A percentile compares a stretch with the other conserved stretches of the same genome.
Conservation (phyloP, 108 stramenopile genomes). For the Cyclostephanos invisitatus region DNA sequence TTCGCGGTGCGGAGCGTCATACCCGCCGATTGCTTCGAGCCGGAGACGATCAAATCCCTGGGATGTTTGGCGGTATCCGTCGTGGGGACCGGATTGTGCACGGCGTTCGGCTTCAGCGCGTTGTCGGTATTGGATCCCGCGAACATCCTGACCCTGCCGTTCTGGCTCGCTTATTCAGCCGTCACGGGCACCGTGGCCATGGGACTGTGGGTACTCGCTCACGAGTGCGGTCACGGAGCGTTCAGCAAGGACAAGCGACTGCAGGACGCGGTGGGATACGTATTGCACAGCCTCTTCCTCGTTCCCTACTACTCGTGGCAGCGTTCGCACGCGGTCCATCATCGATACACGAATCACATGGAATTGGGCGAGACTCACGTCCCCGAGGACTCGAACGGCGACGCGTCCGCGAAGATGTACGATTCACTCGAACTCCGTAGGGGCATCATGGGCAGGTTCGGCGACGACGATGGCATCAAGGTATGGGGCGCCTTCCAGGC, state of each 20-base stretch:
- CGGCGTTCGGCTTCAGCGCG: slow-evolving; percentile 64
- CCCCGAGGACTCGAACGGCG: slow-evolving; percentile 53
- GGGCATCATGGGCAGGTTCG: slow-evolving; percentile 54
- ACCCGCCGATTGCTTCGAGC: slow-evolving; percentile 92
- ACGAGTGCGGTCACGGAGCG: slow-evolving; percentile 98
- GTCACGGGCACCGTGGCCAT: slow-evolving; percentile 91
- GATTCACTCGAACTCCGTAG: slow-evolving; percentile 53
- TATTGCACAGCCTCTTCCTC: slow-evolving; percentile 88
- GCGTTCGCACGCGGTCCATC: slow-evolving; percentile 94
- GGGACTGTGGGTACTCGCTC: slow-evolving; percentile 97
- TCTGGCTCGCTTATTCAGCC: slow-evolving; percentile 75
- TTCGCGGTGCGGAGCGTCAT: slow-evolving; percentile 66
- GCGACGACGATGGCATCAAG: slow-evolving; percentile 60
- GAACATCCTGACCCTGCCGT: slow-evolving; percentile 61
- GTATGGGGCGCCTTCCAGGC: slow-evolving; percentile 72
- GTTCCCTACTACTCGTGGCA: slow-evolving; percentile 98
- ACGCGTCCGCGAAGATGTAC: slow-evolving; percentile 31
- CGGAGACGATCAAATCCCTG: slow-evolving; percentile 69
- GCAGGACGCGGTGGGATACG: slow-evolving; percentile 92
- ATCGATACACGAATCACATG: slow-evolving; percentile 94
- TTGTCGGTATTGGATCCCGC: slow-evolving; percentile 63
- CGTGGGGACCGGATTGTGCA: slow-evolving; percentile 72
- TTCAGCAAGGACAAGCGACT: slow-evolving; percentile 87
- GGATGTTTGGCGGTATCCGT: slow-evolving; percentile 79
- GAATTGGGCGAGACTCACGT: slow-evolving; percentile 95